Evolutionary conservation across 495 filamentous ascomycete species (phyloP).

Genomic region (Echria macrotheca): DNA sequence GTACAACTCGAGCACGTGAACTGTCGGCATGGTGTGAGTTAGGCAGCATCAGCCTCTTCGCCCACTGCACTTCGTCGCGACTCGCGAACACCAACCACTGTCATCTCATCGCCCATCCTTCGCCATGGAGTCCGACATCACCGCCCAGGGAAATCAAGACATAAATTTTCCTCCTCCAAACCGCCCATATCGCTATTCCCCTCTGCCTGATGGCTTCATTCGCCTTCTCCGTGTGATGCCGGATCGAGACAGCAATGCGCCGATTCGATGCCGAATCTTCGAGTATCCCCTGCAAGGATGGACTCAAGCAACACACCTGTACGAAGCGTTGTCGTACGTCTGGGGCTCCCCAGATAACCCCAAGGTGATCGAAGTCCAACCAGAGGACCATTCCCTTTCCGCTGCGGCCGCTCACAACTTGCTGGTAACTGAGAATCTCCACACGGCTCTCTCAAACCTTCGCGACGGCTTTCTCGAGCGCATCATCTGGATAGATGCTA

Average conservation of each 20-base stretch:
- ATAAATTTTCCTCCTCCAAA: too few species aligned
- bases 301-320: background rate
- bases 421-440: background rate
- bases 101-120: too few species aligned
- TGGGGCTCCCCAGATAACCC: slow-evolving; percentile 5
- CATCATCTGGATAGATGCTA: background rate
- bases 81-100: too few species aligned
- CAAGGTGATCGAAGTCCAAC: background rate
- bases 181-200: too few species aligned
- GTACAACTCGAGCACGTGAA: too few species aligned
- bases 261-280: background rate
- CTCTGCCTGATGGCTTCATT: slow-evolving; percentile 7
- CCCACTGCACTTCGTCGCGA: too few species aligned
- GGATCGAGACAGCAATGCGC: background rate
- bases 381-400: background rate
- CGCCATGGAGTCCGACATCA: too few species aligned
- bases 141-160: too few species aligned
- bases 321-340: slow-evolving; percentile 8
- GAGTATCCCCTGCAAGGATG: background rate
- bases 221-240: background rate
- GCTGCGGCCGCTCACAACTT: background rate
- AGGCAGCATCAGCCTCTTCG: too few species aligned
- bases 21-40: too few species aligned
- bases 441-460: background rate
- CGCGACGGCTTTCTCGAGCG: background rate